A percentile compares a stretch with the other conserved stretches of the same genome.
phyloP scores from a whole-genome alignment of 768 basidiomycete genomes.

The Lentinula sp. region DNA sequence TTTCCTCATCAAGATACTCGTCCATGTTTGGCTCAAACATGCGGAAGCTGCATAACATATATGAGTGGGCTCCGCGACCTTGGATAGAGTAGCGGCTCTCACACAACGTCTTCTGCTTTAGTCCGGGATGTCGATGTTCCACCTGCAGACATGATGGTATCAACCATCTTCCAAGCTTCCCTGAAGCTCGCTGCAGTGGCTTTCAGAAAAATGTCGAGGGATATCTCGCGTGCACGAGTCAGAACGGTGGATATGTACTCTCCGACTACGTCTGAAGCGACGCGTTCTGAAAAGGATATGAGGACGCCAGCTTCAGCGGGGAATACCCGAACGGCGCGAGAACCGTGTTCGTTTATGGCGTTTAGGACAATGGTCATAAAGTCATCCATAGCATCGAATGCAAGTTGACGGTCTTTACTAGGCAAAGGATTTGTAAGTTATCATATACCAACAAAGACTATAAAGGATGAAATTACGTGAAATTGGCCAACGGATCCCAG shows the following conservation, averaged over 20 bases:
- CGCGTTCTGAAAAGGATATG: constrained; percentile 73
- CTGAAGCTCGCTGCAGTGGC: constrained; percentile 88
- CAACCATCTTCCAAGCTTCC: constrained; percentile 84
- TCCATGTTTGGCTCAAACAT: constrained; percentile 99
- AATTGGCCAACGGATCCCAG: constrained; percentile 81
- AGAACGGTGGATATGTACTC: constrained; percentile 84
- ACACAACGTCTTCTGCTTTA: constrained; percentile 82
- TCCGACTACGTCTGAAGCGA: constrained; percentile 84
- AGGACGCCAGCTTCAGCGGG: constrained; percentile 75
- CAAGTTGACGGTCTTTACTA: constrained; percentile 55
- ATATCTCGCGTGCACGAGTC: constrained; percentile 69
- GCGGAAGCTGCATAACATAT: constrained; percentile 51
- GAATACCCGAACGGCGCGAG: constrained; percentile 80
- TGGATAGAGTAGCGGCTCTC: constrained; percentile 21
- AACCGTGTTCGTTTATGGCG: constrained; percentile 69
- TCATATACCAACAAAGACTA: constrained; percentile 2
- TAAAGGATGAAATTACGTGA: constrained; percentile 46
- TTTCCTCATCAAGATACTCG: constrained; percentile 93
- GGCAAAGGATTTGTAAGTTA: constrained; percentile 3
- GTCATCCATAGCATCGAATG: constrained; percentile 90
- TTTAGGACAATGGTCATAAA: constrained; percentile 72
- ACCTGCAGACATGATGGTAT: constrained; percentile 59
- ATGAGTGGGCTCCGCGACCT: neutral
- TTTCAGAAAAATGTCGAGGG: constrained; percentile 66
- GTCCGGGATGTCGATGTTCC: constrained; percentile 33